Percentiles rank a stretch among this genome's conserved stretches.
phyloP scores from a whole-genome alignment of 2,329 filamentous ascomycete species.

The Hypoxylon sp. region DNA sequence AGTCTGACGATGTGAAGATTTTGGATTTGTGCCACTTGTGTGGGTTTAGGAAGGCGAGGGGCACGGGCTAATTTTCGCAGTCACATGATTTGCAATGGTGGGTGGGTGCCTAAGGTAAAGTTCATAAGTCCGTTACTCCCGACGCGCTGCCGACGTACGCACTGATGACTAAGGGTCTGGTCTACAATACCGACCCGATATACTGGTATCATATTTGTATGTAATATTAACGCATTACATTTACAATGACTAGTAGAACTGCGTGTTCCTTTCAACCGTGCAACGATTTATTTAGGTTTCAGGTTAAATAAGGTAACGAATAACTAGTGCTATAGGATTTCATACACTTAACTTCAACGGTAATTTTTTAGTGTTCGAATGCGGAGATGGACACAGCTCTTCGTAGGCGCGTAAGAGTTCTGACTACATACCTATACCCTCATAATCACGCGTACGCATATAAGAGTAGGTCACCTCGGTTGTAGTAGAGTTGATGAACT shows the following conservation, averaged over 20 bases:
- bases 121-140: constrained; percentile 21
- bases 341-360: not conserved
- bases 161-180: constrained; percentile 2
- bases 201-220: not conserved
- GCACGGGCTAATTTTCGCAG: constrained; percentile 47
- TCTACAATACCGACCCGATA: not conserved
- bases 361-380: too few species aligned
- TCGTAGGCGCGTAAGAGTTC: too few species aligned
- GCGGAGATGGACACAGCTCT: too few species aligned
- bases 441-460: not conserved
- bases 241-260: not conserved
- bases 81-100: constrained; percentile 46
- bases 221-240: constrained; percentile 3
- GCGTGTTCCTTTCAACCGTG: not conserved
- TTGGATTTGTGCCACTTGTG: constrained; percentile 55
- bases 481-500: not conserved
- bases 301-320: not conserved
- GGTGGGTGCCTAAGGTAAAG: constrained; percentile 20
- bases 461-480: not conserved
- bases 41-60: constrained; percentile 51
- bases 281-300: not conserved
- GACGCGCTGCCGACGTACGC: not conserved
- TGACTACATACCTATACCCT: too few species aligned
- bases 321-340: not conserved
- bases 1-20: constrained; percentile 49